A percentile compares a stretch with the other conserved stretches of the same genome.
These are phyloP conservation scores for Xylaria scruposa DNA, from an alignment of 495 filamentous ascomycete genomes.

Conservation along the genomic window DNA sequence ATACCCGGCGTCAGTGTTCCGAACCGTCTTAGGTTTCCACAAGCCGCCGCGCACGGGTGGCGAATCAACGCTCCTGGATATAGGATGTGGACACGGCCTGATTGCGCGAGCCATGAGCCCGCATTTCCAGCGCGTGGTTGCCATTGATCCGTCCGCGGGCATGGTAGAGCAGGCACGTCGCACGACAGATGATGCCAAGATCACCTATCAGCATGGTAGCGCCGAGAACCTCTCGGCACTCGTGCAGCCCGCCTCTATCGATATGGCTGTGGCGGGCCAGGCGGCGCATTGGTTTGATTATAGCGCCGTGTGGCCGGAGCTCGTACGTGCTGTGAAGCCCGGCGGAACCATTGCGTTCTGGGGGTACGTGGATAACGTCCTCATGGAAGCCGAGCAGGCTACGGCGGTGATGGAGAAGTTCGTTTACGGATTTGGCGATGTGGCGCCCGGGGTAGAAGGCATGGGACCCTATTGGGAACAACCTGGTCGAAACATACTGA, in stretches of 20 bases:
- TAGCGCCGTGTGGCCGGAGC: slow-evolving; percentile 57
- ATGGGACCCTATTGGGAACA: slow-evolving; percentile 67
- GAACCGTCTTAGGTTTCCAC: slow-evolving; percentile 62
- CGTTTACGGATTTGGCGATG: slow-evolving; percentile 50
- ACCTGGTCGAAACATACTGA: slow-evolving; percentile 62
- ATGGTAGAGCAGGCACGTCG: slow-evolving; percentile 63
- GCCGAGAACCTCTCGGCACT: slow-evolving; percentile 62
- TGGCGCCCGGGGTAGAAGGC: slow-evolving; percentile 51
- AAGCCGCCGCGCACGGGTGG: slow-evolving; percentile 27
- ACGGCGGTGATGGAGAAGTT: slow-evolving; percentile 55
- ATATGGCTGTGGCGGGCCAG: slow-evolving; percentile 65
- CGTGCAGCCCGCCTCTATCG: slow-evolving; percentile 50
- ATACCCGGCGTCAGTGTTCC: slow-evolving; percentile 64
- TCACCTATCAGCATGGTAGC: slow-evolving; percentile 52
- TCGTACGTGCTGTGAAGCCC: slow-evolving; percentile 57
- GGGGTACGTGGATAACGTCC: slow-evolving; percentile 67
- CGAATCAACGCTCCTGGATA: slow-evolving; percentile 58
- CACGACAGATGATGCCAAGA: slow-evolving; percentile 50
- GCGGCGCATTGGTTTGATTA: slow-evolving; percentile 73
- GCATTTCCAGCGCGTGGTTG: slow-evolving; percentile 57
- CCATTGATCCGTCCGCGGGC: slow-evolving; percentile 62
- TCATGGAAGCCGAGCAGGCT: slow-evolving; percentile 56
- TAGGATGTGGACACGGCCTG: slow-evolving; percentile 67
- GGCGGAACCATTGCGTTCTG: slow-evolving; percentile 66
- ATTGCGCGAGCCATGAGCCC: slow-evolving; percentile 60